Percentiles rank a stretch among this genome's conserved stretches.
These are phyloP conservation scores for Lactuca saligna DNA, from an alignment of 129 eudicot genomes.

Conservation along the genomic window DNA sequence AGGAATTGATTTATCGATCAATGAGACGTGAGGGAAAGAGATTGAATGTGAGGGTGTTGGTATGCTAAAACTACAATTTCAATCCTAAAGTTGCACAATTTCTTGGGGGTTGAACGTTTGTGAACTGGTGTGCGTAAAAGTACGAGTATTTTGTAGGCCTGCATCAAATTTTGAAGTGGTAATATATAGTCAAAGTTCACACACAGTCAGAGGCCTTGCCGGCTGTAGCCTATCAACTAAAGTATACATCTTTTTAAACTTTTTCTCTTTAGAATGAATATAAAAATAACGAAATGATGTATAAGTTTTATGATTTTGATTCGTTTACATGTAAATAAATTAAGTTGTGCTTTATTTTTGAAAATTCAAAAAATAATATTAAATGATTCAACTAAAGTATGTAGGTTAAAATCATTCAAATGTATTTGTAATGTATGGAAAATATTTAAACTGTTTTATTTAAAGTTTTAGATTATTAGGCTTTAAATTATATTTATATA, in stretches of 20 bases:
- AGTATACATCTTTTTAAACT: neutral
- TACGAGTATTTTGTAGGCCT: conserved; percentile 26
- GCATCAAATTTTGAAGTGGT: conserved; percentile 2
- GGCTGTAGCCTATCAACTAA: conserved; percentile 23
- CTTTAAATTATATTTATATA: no score
- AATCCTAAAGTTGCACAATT: neutral
- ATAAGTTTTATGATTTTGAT: neutral
- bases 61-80: conserved; percentile 6
- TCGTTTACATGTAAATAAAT: neutral
- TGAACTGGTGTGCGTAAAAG: conserved; percentile 11
- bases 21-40: conserved; percentile 30
- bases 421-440: no score
- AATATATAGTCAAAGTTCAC: conserved; percentile 22
- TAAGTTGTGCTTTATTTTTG: no score
- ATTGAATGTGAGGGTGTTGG: conserved; percentile 6
- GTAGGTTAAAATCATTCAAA: no score
- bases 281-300: neutral
- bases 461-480: no score
- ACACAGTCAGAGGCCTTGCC: conserved; percentile 28
- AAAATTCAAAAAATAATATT: no score
- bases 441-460: no score
- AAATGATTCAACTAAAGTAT: no score
- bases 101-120: conserved; percentile 15
- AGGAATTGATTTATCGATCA: conserved; percentile 26
- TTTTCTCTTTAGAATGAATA: neutral